These are phyloP conservation scores for Penicillium sp. DNA, from an alignment of 2,329 filamentous ascomycete species.

Conservation along the genomic window DNA sequence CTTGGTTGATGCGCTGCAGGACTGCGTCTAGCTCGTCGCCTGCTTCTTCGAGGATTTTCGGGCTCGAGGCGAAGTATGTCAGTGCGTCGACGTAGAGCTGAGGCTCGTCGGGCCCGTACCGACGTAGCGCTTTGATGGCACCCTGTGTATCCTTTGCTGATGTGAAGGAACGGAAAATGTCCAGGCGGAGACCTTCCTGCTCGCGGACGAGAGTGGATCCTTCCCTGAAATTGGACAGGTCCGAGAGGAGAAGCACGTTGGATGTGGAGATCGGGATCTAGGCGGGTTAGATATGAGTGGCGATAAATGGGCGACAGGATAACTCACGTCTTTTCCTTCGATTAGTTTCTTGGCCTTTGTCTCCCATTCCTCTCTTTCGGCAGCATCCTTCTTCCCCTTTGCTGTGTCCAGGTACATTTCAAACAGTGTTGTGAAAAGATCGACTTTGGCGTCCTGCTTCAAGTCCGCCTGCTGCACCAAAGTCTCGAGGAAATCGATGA, in stretches of 20 bases:
- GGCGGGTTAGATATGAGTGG: slow-evolving; percentile 2
- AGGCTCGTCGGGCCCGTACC: slow-evolving; percentile 85
- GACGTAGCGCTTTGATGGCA: slow-evolving; percentile 77
- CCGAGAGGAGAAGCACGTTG: slow-evolving; percentile 83
- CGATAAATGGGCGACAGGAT: neutral
- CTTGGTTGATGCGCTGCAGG: slow-evolving; percentile 75
- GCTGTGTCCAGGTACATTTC: slow-evolving; percentile 96
- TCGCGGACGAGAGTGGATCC: slow-evolving; percentile 89
- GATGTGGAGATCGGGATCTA: slow-evolving; percentile 78
- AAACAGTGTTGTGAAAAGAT: slow-evolving; percentile 89
- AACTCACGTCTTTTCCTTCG: slow-evolving; percentile 59
- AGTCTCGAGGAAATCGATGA: slow-evolving; percentile 85
- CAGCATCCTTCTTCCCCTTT: slow-evolving; percentile 58
- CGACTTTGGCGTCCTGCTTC: slow-evolving; percentile 65
- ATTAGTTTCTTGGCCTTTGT: slow-evolving; percentile 82
- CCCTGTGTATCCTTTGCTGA: slow-evolving; percentile 83
- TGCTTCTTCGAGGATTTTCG: slow-evolving; percentile 71
- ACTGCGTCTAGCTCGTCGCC: slow-evolving; percentile 75
- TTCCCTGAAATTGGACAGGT: slow-evolving; percentile 79
- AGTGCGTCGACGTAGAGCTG: slow-evolving; percentile 86
- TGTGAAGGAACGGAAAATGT: slow-evolving; percentile 95
- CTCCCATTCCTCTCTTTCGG: slow-evolving; percentile 72
- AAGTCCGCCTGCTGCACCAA: slow-evolving; percentile 65
- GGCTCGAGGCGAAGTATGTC: slow-evolving; percentile 82
- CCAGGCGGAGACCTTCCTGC: slow-evolving; percentile 79